Conservation (phyloP, 2,329 filamentous ascomycete genomes). For the Dactylellina sp. region DNA sequence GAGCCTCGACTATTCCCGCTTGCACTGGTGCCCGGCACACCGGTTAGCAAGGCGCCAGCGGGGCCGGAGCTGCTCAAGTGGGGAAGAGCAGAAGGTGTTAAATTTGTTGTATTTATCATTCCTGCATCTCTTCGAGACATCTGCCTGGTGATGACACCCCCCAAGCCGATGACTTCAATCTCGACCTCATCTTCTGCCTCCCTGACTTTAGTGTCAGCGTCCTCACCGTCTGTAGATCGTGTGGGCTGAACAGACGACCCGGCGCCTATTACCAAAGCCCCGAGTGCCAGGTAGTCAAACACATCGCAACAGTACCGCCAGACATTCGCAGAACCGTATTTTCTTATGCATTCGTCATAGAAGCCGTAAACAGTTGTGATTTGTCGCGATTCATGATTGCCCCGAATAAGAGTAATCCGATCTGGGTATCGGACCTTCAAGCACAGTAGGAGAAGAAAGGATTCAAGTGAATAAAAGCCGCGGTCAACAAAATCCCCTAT, state of each 20-base stretch:
- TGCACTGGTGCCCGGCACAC: slow-evolving; percentile 70
- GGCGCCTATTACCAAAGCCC: slow-evolving; percentile 89
- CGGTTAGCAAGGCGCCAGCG: slow-evolving; percentile 63
- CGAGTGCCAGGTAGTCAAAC: slow-evolving; percentile 94
- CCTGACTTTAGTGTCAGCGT: slow-evolving; percentile 62
- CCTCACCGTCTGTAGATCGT: slow-evolving; percentile 60
- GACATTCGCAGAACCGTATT: slow-evolving; percentile 96
- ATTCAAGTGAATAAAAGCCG: slow-evolving; percentile 97
- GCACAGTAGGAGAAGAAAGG: slow-evolving; percentile 92
- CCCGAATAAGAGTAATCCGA: slow-evolving; percentile 93
- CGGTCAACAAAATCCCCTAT: slow-evolving; percentile 95
- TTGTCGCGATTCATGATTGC: slow-evolving; percentile 95
- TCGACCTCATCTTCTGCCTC: slow-evolving; percentile 79
- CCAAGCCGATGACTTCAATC: slow-evolving; percentile 79
- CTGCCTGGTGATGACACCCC: slow-evolving; percentile 64
- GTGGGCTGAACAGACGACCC: slow-evolving; percentile 74
- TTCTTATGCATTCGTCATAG: slow-evolving; percentile 95
- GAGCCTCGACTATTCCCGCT: slow-evolving; percentile 33
- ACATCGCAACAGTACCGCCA: slow-evolving; percentile 98
- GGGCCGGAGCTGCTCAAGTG: slow-evolving; percentile 56
- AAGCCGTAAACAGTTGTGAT: slow-evolving; percentile 98
- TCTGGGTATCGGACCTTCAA: slow-evolving; percentile 98
- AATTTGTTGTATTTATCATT: slow-evolving; percentile 68
- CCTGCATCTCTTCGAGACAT: slow-evolving; percentile 72
- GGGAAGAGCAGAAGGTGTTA: slow-evolving; percentile 55